Percentiles rank a stretch among this genome's conserved stretches.
These are phyloP conservation scores for Leccinum variicolor DNA, from an alignment of 768 basidiomycete genomes.

Conservation along the genomic window DNA sequence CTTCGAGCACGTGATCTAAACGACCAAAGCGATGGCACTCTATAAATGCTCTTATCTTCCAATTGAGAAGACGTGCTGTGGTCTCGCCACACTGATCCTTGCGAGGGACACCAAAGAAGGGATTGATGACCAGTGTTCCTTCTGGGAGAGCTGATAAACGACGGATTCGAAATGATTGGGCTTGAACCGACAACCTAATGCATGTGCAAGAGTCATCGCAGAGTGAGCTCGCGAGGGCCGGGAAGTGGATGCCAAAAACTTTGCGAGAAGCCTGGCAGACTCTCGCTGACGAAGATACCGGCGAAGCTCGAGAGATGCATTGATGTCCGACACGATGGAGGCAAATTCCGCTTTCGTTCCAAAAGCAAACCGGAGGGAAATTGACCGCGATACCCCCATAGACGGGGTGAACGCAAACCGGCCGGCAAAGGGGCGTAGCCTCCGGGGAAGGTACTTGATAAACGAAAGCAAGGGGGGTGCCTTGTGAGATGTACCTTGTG, in stretches of 20 bases:
- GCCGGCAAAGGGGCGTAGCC: not conserved
- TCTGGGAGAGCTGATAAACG: constrained; percentile 45
- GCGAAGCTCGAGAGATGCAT: constrained; percentile 19
- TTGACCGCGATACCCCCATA: constrained; percentile 5
- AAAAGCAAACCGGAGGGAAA: constrained; percentile 23
- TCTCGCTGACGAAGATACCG: constrained; percentile 32
- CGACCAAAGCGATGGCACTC: constrained; percentile 48
- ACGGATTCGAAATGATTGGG: constrained; percentile 58
- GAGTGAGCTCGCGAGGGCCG: constrained; percentile 41
- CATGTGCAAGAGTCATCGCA: constrained; percentile 46
- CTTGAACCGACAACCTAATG: constrained; percentile 47
- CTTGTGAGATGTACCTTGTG: not conserved
- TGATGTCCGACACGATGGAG: constrained; percentile 13
- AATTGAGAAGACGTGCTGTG: constrained; percentile 62
- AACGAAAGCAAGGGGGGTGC: constrained; percentile 3
- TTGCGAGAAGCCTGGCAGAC: constrained; percentile 31
- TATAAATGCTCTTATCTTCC: constrained; percentile 59
- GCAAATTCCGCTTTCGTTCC: constrained; percentile 12
- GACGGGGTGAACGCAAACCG: not conserved
- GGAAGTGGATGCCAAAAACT: constrained; percentile 30
- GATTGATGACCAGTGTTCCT: constrained; percentile 49
- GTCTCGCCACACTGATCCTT: constrained; percentile 45
- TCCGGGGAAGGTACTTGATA: not conserved
- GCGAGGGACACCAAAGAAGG: constrained; percentile 49
- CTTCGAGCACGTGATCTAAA: constrained; percentile 44